Percentiles rank a stretch among this genome's conserved stretches.
phyloP scores from a whole-genome alignment of 345 rosid genomes.

The Limnanthes douglasii region DNA sequence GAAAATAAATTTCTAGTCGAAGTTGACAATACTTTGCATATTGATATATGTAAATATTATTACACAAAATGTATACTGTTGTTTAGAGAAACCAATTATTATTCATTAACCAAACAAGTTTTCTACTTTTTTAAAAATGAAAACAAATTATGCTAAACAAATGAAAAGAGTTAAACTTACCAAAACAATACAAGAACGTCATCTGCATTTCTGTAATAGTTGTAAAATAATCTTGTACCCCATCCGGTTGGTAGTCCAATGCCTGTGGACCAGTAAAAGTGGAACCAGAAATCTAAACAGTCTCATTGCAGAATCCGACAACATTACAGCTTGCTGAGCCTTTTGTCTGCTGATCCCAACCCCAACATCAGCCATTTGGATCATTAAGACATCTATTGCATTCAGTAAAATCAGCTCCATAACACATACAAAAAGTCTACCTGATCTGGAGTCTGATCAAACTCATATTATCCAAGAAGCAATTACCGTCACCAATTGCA shows the following conservation, averaged over 20 bases:
- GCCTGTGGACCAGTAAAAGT: constrained; percentile 87
- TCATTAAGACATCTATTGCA: constrained; percentile 98
- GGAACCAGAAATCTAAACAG: constrained; percentile 94
- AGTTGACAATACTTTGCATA: no score
- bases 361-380: constrained; percentile 99
- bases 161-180: no score
- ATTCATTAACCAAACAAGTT: background rate
- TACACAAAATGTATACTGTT: no score
- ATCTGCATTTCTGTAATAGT: constrained; percentile 92
- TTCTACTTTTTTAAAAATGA: no score
- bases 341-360: constrained; percentile 96
- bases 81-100: no score
- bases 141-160: no score
- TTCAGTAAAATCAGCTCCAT: constrained; percentile 29
- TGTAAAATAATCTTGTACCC: constrained; percentile 93
- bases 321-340: constrained; percentile 99
- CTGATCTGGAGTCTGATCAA: background rate
- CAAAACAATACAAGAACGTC: constrained; percentile 81
- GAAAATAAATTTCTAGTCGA: no score
- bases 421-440: constrained; percentile 5
- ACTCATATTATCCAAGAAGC: constrained; percentile 5
- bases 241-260: constrained; percentile 99
- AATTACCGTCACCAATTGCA: constrained; percentile 89
- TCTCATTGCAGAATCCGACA: constrained; percentile 95
- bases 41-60: no score